Evolutionary conservation across 805 yeast species (phyloP).

Genomic region (Candida montana): DNA sequence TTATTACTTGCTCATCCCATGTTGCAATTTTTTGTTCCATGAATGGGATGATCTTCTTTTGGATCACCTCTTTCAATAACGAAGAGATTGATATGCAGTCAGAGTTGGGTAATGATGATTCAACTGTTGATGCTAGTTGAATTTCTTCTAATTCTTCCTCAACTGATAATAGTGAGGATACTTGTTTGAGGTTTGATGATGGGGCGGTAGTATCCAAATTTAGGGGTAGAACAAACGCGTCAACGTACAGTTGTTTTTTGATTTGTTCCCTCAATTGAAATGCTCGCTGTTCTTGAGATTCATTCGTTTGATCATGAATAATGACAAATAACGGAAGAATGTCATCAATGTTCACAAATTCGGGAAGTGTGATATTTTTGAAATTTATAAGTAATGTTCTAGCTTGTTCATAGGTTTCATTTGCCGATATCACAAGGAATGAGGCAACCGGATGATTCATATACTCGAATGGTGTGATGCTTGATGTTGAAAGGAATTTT

Average conservation of each 20-base stretch:
- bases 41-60: conserved; percentile 53
- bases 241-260: conserved; percentile 34
- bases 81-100: conserved; percentile 16
- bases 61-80: conserved; percentile 29
- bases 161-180: conserved; percentile 31
- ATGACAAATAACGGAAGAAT: conserved; percentile 48
- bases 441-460: conserved; percentile 84
- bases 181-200: conserved; percentile 22
- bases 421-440: conserved; percentile 56
- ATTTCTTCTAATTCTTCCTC: conserved; percentile 39
- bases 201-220: conserved; percentile 10
- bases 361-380: conserved; percentile 45
- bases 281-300: conserved; percentile 41
- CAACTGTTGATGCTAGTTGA: conserved; percentile 10
- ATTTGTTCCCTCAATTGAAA: conserved; percentile 30
- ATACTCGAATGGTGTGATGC: conserved; percentile 73
- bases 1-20: conserved; percentile 82
- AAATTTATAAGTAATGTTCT: conserved; percentile 51
- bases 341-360: conserved; percentile 62
- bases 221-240: conserved; percentile 19
- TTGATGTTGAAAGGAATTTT: conserved; percentile 51
- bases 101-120: conserved; percentile 10
- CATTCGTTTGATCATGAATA: conserved; percentile 41
- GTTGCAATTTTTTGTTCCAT: conserved; percentile 76
- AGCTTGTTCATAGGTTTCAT: conserved; percentile 50